phyloP scores from a whole-genome alignment of 2,329 filamentous ascomycete genomes.

The Venturia effusa region DNA sequence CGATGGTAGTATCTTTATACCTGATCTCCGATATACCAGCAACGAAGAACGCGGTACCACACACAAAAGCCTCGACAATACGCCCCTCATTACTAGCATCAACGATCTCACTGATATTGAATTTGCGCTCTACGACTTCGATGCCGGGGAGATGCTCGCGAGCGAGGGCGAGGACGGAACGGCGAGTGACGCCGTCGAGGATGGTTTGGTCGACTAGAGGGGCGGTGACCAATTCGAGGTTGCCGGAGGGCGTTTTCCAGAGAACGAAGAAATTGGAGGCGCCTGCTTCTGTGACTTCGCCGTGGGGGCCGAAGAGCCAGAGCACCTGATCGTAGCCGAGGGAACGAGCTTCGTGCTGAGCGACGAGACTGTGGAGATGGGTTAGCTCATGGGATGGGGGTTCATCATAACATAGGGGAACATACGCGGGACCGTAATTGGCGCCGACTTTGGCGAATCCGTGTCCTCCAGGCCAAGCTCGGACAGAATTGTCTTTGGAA shows the following conservation, averaged over 20 bases:
- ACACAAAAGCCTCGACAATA: conserved; percentile 73
- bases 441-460: conserved; percentile 87
- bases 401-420: neutral
- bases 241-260: conserved; percentile 53
- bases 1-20: conserved; percentile 33
- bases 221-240: conserved; percentile 66
- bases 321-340: conserved; percentile 79
- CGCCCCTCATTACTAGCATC: conserved; percentile 65
- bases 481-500: conserved; percentile 68
- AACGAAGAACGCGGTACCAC: conserved; percentile 62
- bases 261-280: conserved; percentile 88
- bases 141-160: conserved; percentile 48
- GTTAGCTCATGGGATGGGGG: neutral
- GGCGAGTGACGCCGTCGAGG: conserved; percentile 76
- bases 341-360: conserved; percentile 61
- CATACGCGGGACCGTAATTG: conserved; percentile 65
- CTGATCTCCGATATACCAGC: conserved; percentile 35
- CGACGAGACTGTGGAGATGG: conserved; percentile 46
- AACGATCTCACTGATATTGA: conserved; percentile 68
- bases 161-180: conserved; percentile 65
- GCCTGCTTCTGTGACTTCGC: conserved; percentile 74
- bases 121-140: conserved; percentile 71
- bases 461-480: conserved; percentile 89
- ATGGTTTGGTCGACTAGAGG: conserved; percentile 75
- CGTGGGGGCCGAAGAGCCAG: conserved; percentile 75